phyloP scores from a whole-genome alignment of 768 basidiomycete genomes.

The Suillus bovinus region DNA sequence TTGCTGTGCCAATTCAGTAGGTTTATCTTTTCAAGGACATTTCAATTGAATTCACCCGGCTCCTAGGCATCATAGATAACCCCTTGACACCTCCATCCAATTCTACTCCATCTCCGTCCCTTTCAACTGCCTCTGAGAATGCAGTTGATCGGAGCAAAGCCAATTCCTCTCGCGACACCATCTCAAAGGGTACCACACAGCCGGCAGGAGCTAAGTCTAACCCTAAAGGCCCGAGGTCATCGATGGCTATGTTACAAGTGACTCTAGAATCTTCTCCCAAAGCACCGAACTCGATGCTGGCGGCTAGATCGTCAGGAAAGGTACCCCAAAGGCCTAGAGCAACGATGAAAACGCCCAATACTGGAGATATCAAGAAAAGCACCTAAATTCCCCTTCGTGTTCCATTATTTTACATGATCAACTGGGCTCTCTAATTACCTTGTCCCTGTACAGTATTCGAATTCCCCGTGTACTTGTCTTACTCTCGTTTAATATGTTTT shows the following conservation, averaged over 20 bases:
- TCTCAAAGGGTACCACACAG: background rate
- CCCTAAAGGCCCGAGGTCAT: background rate
- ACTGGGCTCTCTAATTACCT: background rate
- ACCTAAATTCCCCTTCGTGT: background rate
- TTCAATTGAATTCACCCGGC: background rate
- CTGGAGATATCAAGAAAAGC: background rate
- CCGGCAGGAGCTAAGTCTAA: background rate
- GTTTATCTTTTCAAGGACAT: conserved; percentile 1
- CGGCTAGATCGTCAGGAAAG: background rate
- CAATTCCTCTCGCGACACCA: background rate
- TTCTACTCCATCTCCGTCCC: background rate
- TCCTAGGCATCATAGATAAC: background rate
- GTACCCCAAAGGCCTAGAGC: background rate
- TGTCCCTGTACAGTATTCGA: background rate
- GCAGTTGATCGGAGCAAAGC: background rate
- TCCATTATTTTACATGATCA: background rate
- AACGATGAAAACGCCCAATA: background rate
- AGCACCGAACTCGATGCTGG: background rate
- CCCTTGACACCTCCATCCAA: background rate
- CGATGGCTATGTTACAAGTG: background rate
- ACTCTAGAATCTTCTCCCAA: background rate
- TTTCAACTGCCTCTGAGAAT: background rate
- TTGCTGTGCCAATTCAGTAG: background rate
- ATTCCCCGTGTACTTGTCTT: background rate
- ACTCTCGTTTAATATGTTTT: background rate